Base-by-base conservation (phyloP, 805 yeast genomes). In the Ogataea methanolica region DNA sequence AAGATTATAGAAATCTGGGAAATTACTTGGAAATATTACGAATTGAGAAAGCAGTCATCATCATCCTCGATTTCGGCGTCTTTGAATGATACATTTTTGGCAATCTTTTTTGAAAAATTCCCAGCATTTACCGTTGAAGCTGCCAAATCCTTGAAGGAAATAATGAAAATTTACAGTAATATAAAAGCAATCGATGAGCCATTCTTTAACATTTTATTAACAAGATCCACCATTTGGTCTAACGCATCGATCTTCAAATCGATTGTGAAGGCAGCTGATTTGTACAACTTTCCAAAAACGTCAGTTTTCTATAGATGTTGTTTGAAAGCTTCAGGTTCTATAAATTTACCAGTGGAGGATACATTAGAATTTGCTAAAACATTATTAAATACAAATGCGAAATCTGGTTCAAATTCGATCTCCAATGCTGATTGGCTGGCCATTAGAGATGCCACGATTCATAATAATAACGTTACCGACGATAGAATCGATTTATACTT, bases 401-500 rank as follows among this genome's bases (percentile, higher is more conserved):
- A 61, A 44, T 69, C 69, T 47, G 79, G 80, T 7, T 76, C 76
- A 53, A 65, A 63, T 22, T 80, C 78, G 59, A 81, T 87, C 51
- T 87, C 89, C 9, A 80, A 80, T 61, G 92, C 94, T 14, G 92
- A 87, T 67, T 86, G 92, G 92, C 84, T 88, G 42, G 86, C 92
- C 3, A 67, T 87, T 47, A 78, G 91, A 69, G 90, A 83, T 63
- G 87, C 92, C n/a, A 85, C 94, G 5, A 71, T 80, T 39, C 66
- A 69, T 44, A 71, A 82, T 4, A 47, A 53, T 1, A 58, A 60
- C 12, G 66, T 62, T 42, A 48, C 55, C 3, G 48, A 70, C 5
- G 74, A 71, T 26, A 75, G 85, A 61, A 71, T 74, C 49, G 69
- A 72, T 33, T 65, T 81, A 26, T 83, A 81, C 58, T 73, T 78